A percentile compares a stretch with the other conserved stretches of the same genome.
These are phyloP conservation scores for Talaromyces sp. DNA, from an alignment of 2,329 filamentous ascomycete genomes.

Conservation along the genomic window DNA sequence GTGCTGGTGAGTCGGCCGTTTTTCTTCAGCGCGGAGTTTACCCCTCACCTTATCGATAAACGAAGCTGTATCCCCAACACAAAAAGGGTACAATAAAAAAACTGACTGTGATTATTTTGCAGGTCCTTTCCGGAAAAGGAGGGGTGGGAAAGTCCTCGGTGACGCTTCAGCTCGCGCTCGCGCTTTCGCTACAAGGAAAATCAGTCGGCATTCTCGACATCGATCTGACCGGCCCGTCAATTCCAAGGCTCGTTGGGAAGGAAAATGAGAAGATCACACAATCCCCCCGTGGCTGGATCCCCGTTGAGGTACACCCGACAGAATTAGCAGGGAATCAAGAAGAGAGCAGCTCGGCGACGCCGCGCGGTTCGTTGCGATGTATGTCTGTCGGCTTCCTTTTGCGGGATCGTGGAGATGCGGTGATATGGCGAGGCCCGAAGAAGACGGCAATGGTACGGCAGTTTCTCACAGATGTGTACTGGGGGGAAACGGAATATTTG, in stretches of 20 bases:
- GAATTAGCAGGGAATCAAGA: slow-evolving; percentile 14
- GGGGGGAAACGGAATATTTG: slow-evolving; percentile 82
- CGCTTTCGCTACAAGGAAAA: slow-evolving; percentile 76
- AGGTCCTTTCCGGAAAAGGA: slow-evolving; percentile 90
- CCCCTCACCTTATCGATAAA: slow-evolving; percentile 23
- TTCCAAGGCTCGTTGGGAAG: slow-evolving; percentile 88
- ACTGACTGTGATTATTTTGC: slow-evolving; percentile 6
- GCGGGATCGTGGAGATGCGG: slow-evolving; percentile 75
- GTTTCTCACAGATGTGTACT: slow-evolving; percentile 86
- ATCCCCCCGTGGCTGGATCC: slow-evolving; percentile 86
- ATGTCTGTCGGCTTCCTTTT: slow-evolving; percentile 95
- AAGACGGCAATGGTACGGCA: slow-evolving; percentile 99
- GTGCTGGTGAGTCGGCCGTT: slow-evolving; percentile 31
- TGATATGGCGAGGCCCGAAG: slow-evolving; percentile 96
- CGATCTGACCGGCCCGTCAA: slow-evolving; percentile 92
- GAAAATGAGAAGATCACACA: slow-evolving; percentile 87
- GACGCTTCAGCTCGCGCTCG: slow-evolving; percentile 92
- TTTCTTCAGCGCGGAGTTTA: not conserved
- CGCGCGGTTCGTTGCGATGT: slow-evolving; percentile 50
- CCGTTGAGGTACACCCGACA: slow-evolving; percentile 73
- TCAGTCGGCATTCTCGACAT: slow-evolving; percentile 94
- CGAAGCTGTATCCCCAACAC: not conserved
- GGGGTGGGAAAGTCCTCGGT: slow-evolving; percentile 97
- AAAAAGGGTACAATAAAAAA: not conserved
- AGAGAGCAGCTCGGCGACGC: slow-evolving; percentile 11